These are phyloP conservation scores for Irpex sp. DNA, from an alignment of 1,284 basidiomycete genomes.

Conservation along the genomic window DNA sequence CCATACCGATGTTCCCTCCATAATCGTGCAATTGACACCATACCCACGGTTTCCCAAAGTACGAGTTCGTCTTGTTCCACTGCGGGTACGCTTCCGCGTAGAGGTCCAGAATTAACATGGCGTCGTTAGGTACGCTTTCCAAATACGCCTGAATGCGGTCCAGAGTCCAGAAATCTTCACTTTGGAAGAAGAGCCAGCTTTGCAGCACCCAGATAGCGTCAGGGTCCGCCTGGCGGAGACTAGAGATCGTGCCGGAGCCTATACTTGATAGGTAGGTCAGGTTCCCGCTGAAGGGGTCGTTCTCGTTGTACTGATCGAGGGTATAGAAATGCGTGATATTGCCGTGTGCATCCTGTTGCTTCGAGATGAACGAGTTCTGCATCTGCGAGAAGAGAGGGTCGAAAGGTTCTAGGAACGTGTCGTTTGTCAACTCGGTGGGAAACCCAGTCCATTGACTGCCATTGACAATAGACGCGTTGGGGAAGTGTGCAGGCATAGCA, in stretches of 20 bases:
- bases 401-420: slow-evolving; percentile 39
- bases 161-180: slow-evolving; percentile 35
- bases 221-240: slow-evolving; percentile 36
- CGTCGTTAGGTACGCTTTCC: slow-evolving; percentile 32
- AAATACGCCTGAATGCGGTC: slow-evolving; percentile 38
- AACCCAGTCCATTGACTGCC: slow-evolving; percentile 37
- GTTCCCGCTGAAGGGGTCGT: slow-evolving; percentile 34
- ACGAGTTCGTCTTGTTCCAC: slow-evolving; percentile 37
- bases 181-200: slow-evolving; percentile 41
- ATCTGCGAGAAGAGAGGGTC: slow-evolving; percentile 35
- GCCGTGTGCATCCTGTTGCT: slow-evolving; percentile 38
- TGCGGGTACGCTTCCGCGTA: slow-evolving; percentile 39
- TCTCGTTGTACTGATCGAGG: slow-evolving; percentile 46
- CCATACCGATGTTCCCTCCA: slow-evolving; percentile 41
- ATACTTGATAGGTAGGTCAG: slow-evolving; percentile 32
- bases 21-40: slow-evolving; percentile 43
- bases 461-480: slow-evolving; percentile 34
- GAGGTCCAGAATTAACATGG: slow-evolving; percentile 41
- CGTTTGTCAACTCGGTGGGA: slow-evolving; percentile 30
- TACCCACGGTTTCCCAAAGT: slow-evolving; percentile 41
- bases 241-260: slow-evolving; percentile 32
- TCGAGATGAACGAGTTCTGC: slow-evolving; percentile 38
- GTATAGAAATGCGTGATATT: slow-evolving; percentile 40
- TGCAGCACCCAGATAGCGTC: slow-evolving; percentile 42
- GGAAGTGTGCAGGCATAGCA: slow-evolving; percentile 29